phyloP scores from a whole-genome alignment of 2,329 filamentous ascomycete species.

The Decorospora gaudefroyi region DNA sequence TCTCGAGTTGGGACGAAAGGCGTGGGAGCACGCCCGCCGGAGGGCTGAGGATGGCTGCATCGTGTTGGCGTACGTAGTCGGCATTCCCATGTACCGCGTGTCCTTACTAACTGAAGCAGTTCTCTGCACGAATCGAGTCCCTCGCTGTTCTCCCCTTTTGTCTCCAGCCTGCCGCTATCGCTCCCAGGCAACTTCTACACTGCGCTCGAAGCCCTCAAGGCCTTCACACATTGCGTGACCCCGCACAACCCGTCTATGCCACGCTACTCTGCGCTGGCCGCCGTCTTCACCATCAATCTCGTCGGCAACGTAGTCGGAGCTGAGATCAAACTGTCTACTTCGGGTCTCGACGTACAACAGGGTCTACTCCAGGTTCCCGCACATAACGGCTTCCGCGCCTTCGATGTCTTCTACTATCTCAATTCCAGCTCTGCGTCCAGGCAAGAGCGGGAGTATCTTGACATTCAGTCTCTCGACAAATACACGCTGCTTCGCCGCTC shows the following conservation, averaged over 20 bases:
- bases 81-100: not conserved
- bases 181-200: conserved; percentile 77
- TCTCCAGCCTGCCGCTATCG: conserved; percentile 77
- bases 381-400: conserved; percentile 83
- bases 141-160: conserved; percentile 79
- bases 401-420: conserved; percentile 97
- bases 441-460: conserved; percentile 85
- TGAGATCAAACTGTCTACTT: conserved; percentile 77
- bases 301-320: conserved; percentile 77
- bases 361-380: conserved; percentile 80
- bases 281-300: conserved; percentile 80
- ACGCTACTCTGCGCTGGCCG: conserved; percentile 77
- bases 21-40: conserved; percentile 95
- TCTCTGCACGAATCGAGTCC: conserved; percentile 88
- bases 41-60: conserved; percentile 96
- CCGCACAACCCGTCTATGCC: conserved; percentile 85
- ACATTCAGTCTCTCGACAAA: conserved; percentile 73
- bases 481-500: conserved; percentile 83
- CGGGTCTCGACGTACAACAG: conserved; percentile 80
- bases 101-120: conserved; percentile 54
- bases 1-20: conserved; percentile 72
- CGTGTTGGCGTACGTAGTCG: conserved; percentile 72
- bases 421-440: conserved; percentile 88
- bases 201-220: conserved; percentile 77
- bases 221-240: conserved; percentile 85